A percentile compares a stretch with the other conserved stretches of the same genome.
phyloP scores from a whole-genome alignment of 2,329 filamentous ascomycete species.

The Calonectria leucothoes region DNA sequence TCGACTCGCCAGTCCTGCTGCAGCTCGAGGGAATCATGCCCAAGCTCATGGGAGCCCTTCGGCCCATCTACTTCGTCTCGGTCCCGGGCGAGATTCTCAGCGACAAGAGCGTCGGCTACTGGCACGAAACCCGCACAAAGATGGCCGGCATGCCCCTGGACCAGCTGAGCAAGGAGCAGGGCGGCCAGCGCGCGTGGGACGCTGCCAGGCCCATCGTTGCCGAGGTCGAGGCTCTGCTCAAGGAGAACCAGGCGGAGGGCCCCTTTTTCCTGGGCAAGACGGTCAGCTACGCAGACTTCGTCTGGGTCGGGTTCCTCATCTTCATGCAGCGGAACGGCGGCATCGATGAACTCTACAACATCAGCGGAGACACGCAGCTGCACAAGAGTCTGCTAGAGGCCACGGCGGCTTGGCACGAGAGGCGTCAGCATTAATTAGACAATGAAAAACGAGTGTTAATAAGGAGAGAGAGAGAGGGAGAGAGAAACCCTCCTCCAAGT shows the following conservation, averaged over 20 bases:
- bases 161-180: conserved; percentile 59
- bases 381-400: conserved; percentile 56
- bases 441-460: neutral
- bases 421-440: conserved; percentile 50
- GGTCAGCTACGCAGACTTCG: conserved; percentile 68
- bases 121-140: conserved; percentile 61
- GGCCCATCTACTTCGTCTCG: conserved; percentile 56
- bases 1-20: conserved; percentile 63
- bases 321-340: conserved; percentile 51
- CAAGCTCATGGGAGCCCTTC: conserved; percentile 46
- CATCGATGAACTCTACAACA: conserved; percentile 49
- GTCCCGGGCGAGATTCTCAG: conserved; percentile 65
- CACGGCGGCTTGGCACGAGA: conserved; percentile 53
- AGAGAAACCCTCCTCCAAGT: too few relatives aligned
- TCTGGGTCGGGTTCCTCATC: conserved; percentile 62
- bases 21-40: conserved; percentile 56
- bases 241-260: conserved; percentile 66
- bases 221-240: conserved; percentile 58
- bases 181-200: conserved; percentile 63
- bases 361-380: conserved; percentile 50
- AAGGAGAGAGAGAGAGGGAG: neutral
- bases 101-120: conserved; percentile 64
- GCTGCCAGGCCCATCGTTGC: conserved; percentile 50
- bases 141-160: conserved; percentile 64
- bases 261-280: conserved; percentile 71